Evolutionary conservation across 805 yeast genomes (phyloP).

Genomic region (Deakozyma indianensis): DNA sequence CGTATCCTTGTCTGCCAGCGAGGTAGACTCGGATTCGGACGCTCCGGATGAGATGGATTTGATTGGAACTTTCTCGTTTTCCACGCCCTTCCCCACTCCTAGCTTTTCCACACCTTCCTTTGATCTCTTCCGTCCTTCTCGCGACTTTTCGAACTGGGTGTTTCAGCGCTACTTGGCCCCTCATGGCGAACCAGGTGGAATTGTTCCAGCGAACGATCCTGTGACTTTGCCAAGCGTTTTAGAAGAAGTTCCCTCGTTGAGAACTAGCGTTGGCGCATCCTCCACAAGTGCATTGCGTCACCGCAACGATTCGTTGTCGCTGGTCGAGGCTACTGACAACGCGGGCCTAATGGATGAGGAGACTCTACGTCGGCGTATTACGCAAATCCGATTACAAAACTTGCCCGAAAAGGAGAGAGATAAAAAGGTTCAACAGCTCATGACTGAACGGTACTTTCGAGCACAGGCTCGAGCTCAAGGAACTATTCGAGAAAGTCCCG

Average conservation of each 20-base stretch:
- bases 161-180: constrained; percentile 13
- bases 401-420: constrained; percentile 23
- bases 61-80: constrained; percentile 11
- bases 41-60: constrained; percentile 27
- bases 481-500: too few species aligned
- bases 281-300: background rate
- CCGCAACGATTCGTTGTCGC: background rate
- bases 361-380: constrained; percentile 17
- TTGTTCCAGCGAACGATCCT: constrained; percentile 33
- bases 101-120: background rate
- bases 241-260: background rate
- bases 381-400: constrained; percentile 15
- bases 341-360: constrained; percentile 4
- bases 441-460: constrained; percentile 22
- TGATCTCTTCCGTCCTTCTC: constrained; percentile 5
- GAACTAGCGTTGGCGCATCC: background rate
- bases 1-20: constrained; percentile 5
- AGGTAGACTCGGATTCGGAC: constrained; percentile 17
- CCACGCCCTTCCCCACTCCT: background rate
- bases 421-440: constrained; percentile 19
- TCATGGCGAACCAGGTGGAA: constrained; percentile 41
- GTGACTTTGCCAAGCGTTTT: constrained; percentile 27
- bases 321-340: background rate
- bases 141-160: constrained; percentile 13
- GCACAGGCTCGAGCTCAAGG: constrained; percentile 1